phyloP scores from a whole-genome alignment of 495 filamentous ascomycete species.

The Annulohypoxylon stygium region DNA sequence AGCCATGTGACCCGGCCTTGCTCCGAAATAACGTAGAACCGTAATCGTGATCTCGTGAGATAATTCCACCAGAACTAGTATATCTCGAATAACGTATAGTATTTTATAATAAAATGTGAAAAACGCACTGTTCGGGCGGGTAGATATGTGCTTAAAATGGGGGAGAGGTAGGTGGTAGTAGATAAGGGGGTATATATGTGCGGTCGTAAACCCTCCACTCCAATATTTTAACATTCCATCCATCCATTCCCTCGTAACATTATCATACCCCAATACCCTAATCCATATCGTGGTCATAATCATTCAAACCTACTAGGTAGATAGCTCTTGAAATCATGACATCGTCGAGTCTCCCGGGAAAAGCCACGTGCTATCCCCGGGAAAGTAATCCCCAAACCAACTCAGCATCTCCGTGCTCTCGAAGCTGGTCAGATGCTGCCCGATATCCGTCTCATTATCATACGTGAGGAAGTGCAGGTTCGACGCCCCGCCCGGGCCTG shows the following conservation, averaged over 20 bases:
- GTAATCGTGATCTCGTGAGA: constrained; percentile 6
- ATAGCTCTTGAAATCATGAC: constrained; percentile 3
- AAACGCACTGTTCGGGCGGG: neutral
- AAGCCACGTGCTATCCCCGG: constrained; percentile 70
- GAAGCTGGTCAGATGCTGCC: constrained; percentile 67
- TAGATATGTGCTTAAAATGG: neutral
- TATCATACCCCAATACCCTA: neutral
- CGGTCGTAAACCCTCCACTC: neutral
- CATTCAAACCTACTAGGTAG: neutral
- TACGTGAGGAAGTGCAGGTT: constrained; percentile 50
- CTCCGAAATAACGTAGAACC: neutral
- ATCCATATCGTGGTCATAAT: neutral
- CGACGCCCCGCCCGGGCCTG: constrained; percentile 53
- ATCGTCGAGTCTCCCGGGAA: constrained; percentile 49
- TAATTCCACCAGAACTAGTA: neutral
- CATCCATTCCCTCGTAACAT: neutral
- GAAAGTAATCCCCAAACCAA: constrained; percentile 75
- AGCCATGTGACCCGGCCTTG: constrained; percentile 12
- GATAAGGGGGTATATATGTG: constrained; percentile 20
- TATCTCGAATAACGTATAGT: constrained; percentile 28
- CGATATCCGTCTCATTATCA: constrained; percentile 60
- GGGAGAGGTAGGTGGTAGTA: neutral
- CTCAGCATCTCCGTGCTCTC: constrained; percentile 78
- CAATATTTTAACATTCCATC: neutral
- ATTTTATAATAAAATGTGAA: constrained; percentile 17